phyloP scores from a whole-genome alignment of 2,329 filamentous ascomycete species.

The Scedosporium dehoogii region DNA sequence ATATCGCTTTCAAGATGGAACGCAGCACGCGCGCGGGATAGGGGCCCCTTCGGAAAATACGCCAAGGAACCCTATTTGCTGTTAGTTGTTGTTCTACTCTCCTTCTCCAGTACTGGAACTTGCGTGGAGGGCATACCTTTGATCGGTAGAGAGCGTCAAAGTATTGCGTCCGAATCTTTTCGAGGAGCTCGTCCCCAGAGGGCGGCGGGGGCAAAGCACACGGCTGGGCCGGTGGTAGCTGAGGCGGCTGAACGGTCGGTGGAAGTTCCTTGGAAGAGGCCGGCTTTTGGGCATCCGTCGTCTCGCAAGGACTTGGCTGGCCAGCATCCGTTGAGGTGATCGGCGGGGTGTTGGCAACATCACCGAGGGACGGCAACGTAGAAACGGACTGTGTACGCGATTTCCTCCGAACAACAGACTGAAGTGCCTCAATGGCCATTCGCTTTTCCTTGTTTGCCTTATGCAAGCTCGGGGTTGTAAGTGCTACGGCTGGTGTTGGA shows the following conservation, averaged over 20 bases:
- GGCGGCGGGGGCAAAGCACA: constrained; percentile 1
- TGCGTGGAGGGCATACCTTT: constrained; percentile 31
- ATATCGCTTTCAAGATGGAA: constrained; percentile 56
- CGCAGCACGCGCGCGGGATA: constrained; percentile 63
- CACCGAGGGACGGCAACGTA: constrained; percentile 12
- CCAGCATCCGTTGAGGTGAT: not conserved
- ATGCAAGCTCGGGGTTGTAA: constrained; percentile 36
- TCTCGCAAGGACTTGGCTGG: not conserved
- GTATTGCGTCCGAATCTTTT: constrained; percentile 49
- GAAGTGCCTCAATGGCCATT: constrained; percentile 53
- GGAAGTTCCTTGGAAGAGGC: not conserved
- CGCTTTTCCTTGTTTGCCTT: constrained; percentile 44
- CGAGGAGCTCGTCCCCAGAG: constrained; percentile 23
- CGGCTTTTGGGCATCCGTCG: not conserved
- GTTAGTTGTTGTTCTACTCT: constrained; percentile 19
- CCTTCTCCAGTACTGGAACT: too few species aligned
- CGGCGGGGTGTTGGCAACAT: not conserved
- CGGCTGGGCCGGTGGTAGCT: not conserved
- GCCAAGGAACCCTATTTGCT: constrained; percentile 56
- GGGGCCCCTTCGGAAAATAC: constrained; percentile 74
- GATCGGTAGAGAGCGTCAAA: constrained; percentile 53
- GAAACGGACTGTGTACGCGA: constrained; percentile 33
- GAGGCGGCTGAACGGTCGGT: not conserved
- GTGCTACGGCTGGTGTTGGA: constrained; percentile 12
- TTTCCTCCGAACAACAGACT: constrained; percentile 48